Evolutionary conservation across 495 filamentous ascomycete genomes (phyloP).

Genomic region (Aspergillus nidulans): DNA sequence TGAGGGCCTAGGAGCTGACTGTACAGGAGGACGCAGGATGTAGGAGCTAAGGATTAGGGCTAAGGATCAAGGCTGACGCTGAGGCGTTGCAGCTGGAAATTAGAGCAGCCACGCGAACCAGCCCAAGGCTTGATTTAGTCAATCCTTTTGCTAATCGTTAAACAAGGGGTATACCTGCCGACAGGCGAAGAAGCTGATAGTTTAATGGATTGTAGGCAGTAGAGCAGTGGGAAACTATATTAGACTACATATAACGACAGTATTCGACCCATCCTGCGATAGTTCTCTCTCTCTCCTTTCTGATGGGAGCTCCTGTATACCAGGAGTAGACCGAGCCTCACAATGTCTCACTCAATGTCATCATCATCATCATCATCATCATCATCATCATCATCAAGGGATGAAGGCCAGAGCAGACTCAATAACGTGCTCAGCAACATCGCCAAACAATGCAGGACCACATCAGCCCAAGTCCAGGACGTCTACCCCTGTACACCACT

Average conservation of each 20-base stretch:
- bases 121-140: not conserved
- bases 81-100: no score
- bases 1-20: no score
- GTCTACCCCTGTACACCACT: slow-evolving; percentile 56
- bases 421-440: not conserved
- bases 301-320: no score
- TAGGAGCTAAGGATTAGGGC: not conserved
- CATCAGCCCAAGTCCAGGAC: slow-evolving; percentile 38
- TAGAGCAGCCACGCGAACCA: not conserved
- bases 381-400: not conserved
- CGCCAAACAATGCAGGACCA: not conserved
- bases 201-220: no score
- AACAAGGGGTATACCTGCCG: not conserved
- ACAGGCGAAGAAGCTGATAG: no score
- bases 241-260: no score
- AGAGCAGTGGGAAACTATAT: no score
- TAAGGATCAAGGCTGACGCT: not conserved
- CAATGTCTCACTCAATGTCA: not conserved
- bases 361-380: not conserved
- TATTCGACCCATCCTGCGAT: no score
- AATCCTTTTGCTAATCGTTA: not conserved
- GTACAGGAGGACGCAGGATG: not conserved
- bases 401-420: not conserved
- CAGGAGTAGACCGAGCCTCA: not conserved
- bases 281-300: no score